phyloP scores from a whole-genome alignment of 225 moss, liverwort and hornwort genomes.

The Polytrichum formosum region DNA sequence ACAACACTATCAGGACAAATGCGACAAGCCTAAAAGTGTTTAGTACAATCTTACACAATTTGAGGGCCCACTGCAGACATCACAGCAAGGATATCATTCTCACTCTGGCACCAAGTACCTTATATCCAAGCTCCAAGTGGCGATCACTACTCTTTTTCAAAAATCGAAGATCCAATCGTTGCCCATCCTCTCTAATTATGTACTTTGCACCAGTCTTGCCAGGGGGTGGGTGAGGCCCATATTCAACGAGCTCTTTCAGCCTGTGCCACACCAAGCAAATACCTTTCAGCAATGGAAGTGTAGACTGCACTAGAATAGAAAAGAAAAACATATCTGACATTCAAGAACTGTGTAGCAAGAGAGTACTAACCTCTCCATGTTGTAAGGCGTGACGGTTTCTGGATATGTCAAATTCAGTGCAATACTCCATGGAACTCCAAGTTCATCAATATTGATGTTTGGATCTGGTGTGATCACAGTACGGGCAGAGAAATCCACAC shows the following conservation, averaged over 20 bases:
- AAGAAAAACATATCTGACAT: background rate
- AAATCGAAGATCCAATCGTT: conserved; percentile 92
- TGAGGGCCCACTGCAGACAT: background rate
- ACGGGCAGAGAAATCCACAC: conserved; percentile 98
- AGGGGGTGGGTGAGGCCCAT: conserved; percentile 98
- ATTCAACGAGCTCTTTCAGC: conserved; percentile 98
- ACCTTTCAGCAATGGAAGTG: conserved; percentile 16
- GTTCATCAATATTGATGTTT: conserved; percentile 98
- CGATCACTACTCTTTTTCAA: conserved; percentile 99
- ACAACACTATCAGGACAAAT: conserved; percentile 7
- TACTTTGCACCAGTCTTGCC: conserved; percentile 99
- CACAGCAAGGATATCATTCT: background rate
- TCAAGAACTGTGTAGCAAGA: background rate
- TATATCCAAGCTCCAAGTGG: conserved; percentile 96
- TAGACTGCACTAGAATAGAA: background rate
- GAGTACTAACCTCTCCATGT: conserved; percentile 80
- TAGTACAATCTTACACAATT: background rate
- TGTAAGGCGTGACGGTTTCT: conserved; percentile 98
- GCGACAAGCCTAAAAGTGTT: background rate
- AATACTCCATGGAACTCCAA: conserved; percentile 99
- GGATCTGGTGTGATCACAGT: conserved; percentile 99
- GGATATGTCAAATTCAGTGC: conserved; percentile 97
- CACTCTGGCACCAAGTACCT: conserved; percentile 33
- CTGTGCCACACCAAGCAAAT: conserved; percentile 41
- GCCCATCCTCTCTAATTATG: conserved; percentile 97